Evolutionary conservation across 106 monocot genomes (phyloP), one percentile per base, ranked within the genome.

Genomic region (Dendrobium chrysotoxum): DNA sequence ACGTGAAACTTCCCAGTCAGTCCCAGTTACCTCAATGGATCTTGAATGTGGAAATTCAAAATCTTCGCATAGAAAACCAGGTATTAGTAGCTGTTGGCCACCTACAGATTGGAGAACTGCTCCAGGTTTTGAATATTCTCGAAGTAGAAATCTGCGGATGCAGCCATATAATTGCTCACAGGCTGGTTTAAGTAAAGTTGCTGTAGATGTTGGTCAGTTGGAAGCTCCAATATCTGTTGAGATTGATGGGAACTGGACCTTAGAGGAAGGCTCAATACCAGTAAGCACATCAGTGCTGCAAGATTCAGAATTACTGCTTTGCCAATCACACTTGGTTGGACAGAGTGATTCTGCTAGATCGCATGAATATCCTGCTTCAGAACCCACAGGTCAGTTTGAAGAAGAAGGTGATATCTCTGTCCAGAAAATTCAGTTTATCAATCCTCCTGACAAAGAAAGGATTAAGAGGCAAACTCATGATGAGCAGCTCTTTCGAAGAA

Each of bases 31-130:
- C 39, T 45, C 75, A 0, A 21, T 75, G 5, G 61, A 81, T 71
- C 67, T 50, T 67, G 79, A 85, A 11, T 72, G 81, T 41, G 84
- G 80, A 21, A 18, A 5, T 72, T 39, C 47, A 6, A 83, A 45
- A 35, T 30, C 50, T 78, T 31, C 78, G 1, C 31, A 39, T 39
- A 82, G 57, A n/a, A 92, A 81, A 71, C 64, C 90, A 55, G 84
- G 85, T 23, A 74, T 77, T n/a, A 81, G 42, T 75, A 18, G 83
- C 46, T 84, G 85, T 61, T 92, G 92, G 94, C 94, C 92, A 54
- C 92, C 90, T 20, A 86, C 87, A 25, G 78, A 86, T 47, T 95
- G 92, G 95, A 92, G 81, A 85, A 88, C 80, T 82, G 95, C 88
- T 11, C 88, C 90, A 23, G 89, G 78, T 79, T 76, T 86, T 40